Percentiles rank a stretch among this genome's conserved stretches.
Evolutionary conservation across 768 basidiomycete species (phyloP).

Genomic region (Mycena alexandri): DNA sequence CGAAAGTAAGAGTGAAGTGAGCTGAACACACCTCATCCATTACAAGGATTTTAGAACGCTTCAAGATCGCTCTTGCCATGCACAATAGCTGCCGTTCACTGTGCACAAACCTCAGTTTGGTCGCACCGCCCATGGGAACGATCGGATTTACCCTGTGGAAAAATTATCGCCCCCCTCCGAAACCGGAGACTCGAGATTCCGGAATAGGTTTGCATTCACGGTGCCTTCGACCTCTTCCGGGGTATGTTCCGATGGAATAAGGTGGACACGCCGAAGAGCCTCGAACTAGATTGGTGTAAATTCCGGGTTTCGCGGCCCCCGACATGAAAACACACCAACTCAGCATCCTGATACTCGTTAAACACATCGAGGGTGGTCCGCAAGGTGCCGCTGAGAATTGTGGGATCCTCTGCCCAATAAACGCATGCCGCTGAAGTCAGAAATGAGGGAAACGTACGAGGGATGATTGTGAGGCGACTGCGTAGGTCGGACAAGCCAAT

Average conservation of each 20-base stretch:
- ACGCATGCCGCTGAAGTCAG: not conserved
- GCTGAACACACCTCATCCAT: constrained; percentile 80
- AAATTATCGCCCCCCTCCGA: constrained; percentile 93
- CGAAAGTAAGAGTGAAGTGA: not conserved
- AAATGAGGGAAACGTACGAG: constrained; percentile 58
- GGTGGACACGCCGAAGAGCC: constrained; percentile 83
- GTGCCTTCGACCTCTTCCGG: constrained; percentile 57
- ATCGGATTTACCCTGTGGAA: constrained; percentile 73
- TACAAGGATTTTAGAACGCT: constrained; percentile 78
- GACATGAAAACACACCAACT: constrained; percentile 73
- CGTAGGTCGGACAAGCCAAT: constrained; percentile 79
- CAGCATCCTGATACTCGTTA: constrained; percentile 84
- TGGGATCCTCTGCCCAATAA: constrained; percentile 81
- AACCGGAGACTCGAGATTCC: constrained; percentile 77
- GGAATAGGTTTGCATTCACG: constrained; percentile 82
- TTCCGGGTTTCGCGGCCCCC: too few species aligned
- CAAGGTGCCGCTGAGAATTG: constrained; percentile 85
- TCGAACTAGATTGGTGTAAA: constrained; percentile 66
- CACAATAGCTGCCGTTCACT: constrained; percentile 85
- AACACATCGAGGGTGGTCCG: constrained; percentile 89
- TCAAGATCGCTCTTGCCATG: constrained; percentile 89
- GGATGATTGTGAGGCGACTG: constrained; percentile 77
- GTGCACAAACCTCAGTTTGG: not conserved
- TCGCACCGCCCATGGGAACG: not conserved
- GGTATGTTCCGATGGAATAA: constrained; percentile 71